Evolutionary conservation across 371 early-diverging fungal genomes (phyloP).

Genomic region (Mucor sp.): DNA sequence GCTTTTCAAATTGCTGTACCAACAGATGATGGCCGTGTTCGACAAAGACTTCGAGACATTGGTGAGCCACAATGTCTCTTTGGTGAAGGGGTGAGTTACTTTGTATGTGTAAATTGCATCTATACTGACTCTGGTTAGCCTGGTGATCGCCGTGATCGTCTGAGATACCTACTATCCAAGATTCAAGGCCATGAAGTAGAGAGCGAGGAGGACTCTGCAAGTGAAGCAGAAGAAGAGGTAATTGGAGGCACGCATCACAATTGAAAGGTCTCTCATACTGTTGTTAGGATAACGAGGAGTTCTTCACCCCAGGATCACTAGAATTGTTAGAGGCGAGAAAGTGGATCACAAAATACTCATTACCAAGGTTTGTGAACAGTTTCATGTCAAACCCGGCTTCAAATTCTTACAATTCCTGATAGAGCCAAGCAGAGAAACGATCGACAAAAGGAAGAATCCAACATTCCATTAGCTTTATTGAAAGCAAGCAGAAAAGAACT

Average conservation of each 20-base stretch:
- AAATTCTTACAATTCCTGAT: neutral
- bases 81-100: slow-evolving; percentile 84
- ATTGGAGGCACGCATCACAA: too few species aligned
- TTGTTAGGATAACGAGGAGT: slow-evolving; percentile 69
- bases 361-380: slow-evolving; percentile 59
- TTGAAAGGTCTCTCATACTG: neutral
- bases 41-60: slow-evolving; percentile 73
- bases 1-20: slow-evolving; percentile 88
- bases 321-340: slow-evolving; percentile 73
- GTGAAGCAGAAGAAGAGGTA: slow-evolving; percentile 35
- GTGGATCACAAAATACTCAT: slow-evolving; percentile 76
- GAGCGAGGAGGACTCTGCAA: slow-evolving; percentile 55
- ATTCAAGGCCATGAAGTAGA: slow-evolving; percentile 49
- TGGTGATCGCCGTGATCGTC: slow-evolving; percentile 86
- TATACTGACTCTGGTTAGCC: slow-evolving; percentile 52
- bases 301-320: slow-evolving; percentile 81
- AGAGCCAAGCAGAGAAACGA: slow-evolving; percentile 78
- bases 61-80: slow-evolving; percentile 90
- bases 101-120: neutral
- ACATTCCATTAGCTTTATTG: slow-evolving; percentile 69
- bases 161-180: slow-evolving; percentile 73
- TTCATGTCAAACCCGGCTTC: neutral
- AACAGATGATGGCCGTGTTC: slow-evolving; percentile 87
- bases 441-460: slow-evolving; percentile 68
- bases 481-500: slow-evolving; percentile 82